These are phyloP conservation scores for Zygotorulaspora danielsina DNA, from an alignment of 805 yeast genomes.

Conservation along the genomic window DNA sequence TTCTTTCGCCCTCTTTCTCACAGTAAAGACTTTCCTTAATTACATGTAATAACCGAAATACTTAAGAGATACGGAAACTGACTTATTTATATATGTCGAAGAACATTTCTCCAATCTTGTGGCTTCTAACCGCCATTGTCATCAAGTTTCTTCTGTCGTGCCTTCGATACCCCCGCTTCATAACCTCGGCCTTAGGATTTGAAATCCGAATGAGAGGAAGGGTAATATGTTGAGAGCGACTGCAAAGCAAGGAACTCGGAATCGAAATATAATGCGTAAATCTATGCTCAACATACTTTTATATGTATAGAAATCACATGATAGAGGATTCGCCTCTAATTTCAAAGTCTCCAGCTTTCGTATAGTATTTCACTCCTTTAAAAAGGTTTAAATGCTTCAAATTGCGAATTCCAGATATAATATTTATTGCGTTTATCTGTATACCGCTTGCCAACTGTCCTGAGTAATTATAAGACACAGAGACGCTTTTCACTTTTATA, in stretches of 20 bases:
- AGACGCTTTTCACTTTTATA: slow-evolving; percentile 16
- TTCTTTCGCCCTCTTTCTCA: too few species aligned
- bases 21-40: too few species aligned
- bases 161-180: slow-evolving; percentile 1
- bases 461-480: slow-evolving; percentile 51
- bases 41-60: background rate
- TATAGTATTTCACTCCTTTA: slow-evolving; percentile 84
- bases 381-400: slow-evolving; percentile 60
- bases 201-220: background rate
- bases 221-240: slow-evolving; percentile 1
- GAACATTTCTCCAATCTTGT: background rate
- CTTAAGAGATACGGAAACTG: background rate
- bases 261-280: too few species aligned
- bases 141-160: background rate
- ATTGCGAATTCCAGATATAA: slow-evolving; percentile 45
- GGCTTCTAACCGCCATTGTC: background rate
- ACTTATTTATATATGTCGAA: background rate
- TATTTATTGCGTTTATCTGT: slow-evolving; percentile 59
- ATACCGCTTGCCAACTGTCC: slow-evolving; percentile 77
- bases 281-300: too few species aligned
- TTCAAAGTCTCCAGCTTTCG: slow-evolving; percentile 48
- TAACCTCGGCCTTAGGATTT: background rate
- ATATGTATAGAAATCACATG: too few species aligned
- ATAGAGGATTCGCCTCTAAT: slow-evolving; percentile 10
- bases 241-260: too few species aligned